Base-by-base conservation (phyloP, 2,329 filamentous ascomycete species). In the Cladosporium sp. region DNA sequence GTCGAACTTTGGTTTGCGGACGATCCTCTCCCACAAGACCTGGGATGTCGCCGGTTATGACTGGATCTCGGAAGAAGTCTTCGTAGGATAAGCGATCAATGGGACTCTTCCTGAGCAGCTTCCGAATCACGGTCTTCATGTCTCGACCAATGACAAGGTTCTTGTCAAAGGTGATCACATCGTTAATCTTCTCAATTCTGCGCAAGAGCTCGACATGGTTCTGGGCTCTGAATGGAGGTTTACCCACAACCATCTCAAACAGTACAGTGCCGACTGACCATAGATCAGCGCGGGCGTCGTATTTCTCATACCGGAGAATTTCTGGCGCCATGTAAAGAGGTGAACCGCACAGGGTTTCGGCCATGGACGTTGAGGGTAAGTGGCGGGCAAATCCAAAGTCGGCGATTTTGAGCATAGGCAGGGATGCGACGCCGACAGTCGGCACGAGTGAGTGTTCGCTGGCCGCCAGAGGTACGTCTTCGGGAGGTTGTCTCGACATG, bases 301-400 rank as follows among this genome's bases (percentile, higher is more conserved):
- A 98, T 63, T 92, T 92, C 68, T 98, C 91, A 62, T 97, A 98
- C 53, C 91, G 84, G 55, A 98, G 76, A 56, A 98, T 98, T 72
- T 98, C 93, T 3, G 93, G 93, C 0, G 93, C 93, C 93, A 98
- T 98, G 72, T 98, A 98, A 20, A 98, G 75, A 8, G 93, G 93
- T 11, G 93, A 97, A 15, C 93, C 93, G 68, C 93, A 98, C 0
- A 98, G 80, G 0, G 93, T 98, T 67, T 98, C 93, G 9, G 93
- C 93, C 55, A 98, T 78, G 4, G 91, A 92, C 0, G 92, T 95
- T 7, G 88, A 84, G 2, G 93, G 92, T 42, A 98, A 74, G 49
- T 94, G 89, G 50, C 93, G 84, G 50, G 93, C 93, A 66, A 98
- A 98, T n/a, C 93, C 93, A 65, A 98, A 98, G 72, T 98, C 93